Percentiles rank a stretch among this genome's conserved stretches.
These are phyloP conservation scores for Actinomucor elegans DNA, from an alignment of 371 early-diverging fungal species.

Conservation along the genomic window DNA sequence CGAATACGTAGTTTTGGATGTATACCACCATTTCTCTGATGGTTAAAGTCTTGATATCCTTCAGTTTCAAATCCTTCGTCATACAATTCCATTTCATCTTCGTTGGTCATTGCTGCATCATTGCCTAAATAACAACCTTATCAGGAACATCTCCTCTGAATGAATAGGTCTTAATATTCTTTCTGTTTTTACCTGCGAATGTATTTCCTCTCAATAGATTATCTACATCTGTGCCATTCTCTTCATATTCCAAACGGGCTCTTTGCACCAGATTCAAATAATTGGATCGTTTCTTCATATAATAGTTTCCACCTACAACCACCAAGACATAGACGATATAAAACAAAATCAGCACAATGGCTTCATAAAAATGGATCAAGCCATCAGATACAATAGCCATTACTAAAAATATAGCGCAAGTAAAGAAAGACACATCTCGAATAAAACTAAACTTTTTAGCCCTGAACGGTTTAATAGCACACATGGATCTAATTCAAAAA, in stretches of 20 bases:
- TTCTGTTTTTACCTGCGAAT: not conserved
- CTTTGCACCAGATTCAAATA: constrained; percentile 40
- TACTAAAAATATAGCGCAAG: constrained; percentile 58
- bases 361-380: constrained; percentile 61
- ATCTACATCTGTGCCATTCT: constrained; percentile 43
- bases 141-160: not conserved
- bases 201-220: constrained; percentile 36
- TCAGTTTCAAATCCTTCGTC: constrained; percentile 52
- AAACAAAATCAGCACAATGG: constrained; percentile 50
- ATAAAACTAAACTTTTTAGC: constrained; percentile 66
- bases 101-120: constrained; percentile 17
- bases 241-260: constrained; percentile 48
- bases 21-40: constrained; percentile 16
- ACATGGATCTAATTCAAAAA: constrained; percentile 59
- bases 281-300: constrained; percentile 36
- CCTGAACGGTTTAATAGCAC: constrained; percentile 65
- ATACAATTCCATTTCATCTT: constrained; percentile 46
- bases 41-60: constrained; percentile 32
- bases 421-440: constrained; percentile 74
- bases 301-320: constrained; percentile 60
- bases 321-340: constrained; percentile 60
- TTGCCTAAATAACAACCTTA: too few relatives aligned
- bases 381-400: constrained; percentile 61
- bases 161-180: not conserved
- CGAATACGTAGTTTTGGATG: constrained; percentile 43